Conservation (phyloP, 2,329 filamentous ascomycete species). For the Kalaharituber pfeilii region DNA sequence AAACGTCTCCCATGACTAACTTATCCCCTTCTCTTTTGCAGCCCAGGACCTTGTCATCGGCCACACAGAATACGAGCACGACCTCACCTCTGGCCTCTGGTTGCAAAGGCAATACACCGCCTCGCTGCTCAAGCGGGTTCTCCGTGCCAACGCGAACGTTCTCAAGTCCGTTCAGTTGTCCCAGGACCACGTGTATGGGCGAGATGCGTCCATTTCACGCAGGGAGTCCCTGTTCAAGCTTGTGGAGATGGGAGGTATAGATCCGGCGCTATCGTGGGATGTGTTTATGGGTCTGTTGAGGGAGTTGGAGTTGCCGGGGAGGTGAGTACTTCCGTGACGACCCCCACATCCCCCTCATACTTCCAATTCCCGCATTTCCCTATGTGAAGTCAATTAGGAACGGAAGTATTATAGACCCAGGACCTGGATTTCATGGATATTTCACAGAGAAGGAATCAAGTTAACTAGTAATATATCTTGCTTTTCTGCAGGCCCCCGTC, state of each 20-base stretch:
- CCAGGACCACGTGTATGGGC: neutral
- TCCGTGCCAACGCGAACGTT: slow-evolving; percentile 51
- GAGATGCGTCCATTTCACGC: neutral
- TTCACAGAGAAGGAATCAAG: no score
- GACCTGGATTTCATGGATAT: no score
- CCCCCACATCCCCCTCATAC: neutral
- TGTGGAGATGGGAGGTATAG: slow-evolving; percentile 12
- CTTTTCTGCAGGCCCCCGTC: no score
- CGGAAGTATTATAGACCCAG: no score
- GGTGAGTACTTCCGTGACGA: slow-evolving; percentile 15
- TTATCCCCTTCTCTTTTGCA: slow-evolving; percentile 24
- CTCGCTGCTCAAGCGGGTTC: slow-evolving; percentile 53
- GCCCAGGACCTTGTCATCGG: slow-evolving; percentile 68
- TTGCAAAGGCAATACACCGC: slow-evolving; percentile 63
- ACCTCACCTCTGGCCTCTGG: slow-evolving; percentile 52
- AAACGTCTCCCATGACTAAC: neutral
- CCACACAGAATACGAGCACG: slow-evolving; percentile 51
- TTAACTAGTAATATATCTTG: no score
- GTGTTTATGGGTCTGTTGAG: slow-evolving; percentile 17
- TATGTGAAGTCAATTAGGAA: slow-evolving; percentile 16
- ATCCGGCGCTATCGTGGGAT: slow-evolving; percentile 17
- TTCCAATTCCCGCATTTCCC: slow-evolving; percentile 31
- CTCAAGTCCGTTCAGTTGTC: slow-evolving; percentile 38
- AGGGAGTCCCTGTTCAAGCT: slow-evolving; percentile 9
- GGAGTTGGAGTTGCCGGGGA: slow-evolving; percentile 16